These are phyloP conservation scores for Aspergillus sclerotioniger DNA, from an alignment of 495 filamentous ascomycete species.

Conservation along the genomic window DNA sequence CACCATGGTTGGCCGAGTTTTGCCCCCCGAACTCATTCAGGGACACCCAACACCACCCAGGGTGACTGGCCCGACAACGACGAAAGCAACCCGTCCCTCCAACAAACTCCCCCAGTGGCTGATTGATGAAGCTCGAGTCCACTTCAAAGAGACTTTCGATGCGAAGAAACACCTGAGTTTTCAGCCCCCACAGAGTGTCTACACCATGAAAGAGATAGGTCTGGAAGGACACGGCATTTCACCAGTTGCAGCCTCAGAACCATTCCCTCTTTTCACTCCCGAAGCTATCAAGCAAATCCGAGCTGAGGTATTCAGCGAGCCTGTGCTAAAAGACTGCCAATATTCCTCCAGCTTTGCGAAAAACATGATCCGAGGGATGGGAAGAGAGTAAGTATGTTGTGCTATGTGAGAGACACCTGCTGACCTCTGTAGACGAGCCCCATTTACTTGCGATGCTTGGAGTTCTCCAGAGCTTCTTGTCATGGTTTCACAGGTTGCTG, in stretches of 20 bases:
- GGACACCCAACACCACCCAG: neutral
- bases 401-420: neutral
- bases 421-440: slow-evolving; percentile 44
- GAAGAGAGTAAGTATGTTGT: slow-evolving; percentile 48
- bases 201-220: slow-evolving; percentile 58
- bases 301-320: slow-evolving; percentile 57
- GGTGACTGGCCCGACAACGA: slow-evolving; percentile 15
- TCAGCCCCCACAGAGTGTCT: slow-evolving; percentile 12
- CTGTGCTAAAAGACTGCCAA: slow-evolving; percentile 59
- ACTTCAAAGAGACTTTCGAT: slow-evolving; percentile 8
- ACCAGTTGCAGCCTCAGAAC: slow-evolving; percentile 63
- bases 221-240: slow-evolving; percentile 57
- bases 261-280: slow-evolving; percentile 64
- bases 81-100: slow-evolving; percentile 14
- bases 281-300: slow-evolving; percentile 64
- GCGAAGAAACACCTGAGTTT: slow-evolving; percentile 16
- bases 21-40: too few species aligned
- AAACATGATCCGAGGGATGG: slow-evolving; percentile 63
- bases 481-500: slow-evolving; percentile 65
- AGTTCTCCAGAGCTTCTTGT: slow-evolving; percentile 56
- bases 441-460: slow-evolving; percentile 70
- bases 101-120: slow-evolving; percentile 12
- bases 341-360: slow-evolving; percentile 61
- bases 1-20: too few species aligned
- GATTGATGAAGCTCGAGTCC: slow-evolving; percentile 11